Conservation (phyloP, 2,329 filamentous ascomycete genomes). For the Penicillium sp. region DNA sequence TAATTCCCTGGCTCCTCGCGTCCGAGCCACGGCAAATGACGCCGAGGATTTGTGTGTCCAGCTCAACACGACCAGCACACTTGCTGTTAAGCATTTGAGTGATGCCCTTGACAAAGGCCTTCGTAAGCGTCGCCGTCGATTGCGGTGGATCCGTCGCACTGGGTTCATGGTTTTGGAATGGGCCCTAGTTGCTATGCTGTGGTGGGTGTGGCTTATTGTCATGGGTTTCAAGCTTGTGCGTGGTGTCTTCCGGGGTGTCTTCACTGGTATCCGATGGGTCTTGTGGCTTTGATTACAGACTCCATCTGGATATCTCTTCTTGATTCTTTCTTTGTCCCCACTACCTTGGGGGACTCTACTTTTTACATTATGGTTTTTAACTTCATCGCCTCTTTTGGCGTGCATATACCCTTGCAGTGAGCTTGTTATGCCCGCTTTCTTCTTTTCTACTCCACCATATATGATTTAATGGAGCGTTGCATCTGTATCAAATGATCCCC, state of each 20-base stretch:
- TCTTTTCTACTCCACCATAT: not conserved
- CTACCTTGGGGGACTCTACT: not conserved
- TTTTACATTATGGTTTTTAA: conserved; percentile 4
- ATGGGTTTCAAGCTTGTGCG: conserved; percentile 68
- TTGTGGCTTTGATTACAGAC: conserved; percentile 64
- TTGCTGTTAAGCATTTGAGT: conserved; percentile 76
- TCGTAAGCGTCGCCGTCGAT: conserved; percentile 69
- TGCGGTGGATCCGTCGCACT: conserved; percentile 72
- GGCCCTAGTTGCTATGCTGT: conserved; percentile 84
- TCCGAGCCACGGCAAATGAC: conserved; percentile 69
- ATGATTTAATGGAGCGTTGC: conserved; percentile 9
- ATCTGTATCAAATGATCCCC: not conserved
- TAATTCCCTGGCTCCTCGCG: conserved; percentile 55
- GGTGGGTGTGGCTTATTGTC: conserved; percentile 90
- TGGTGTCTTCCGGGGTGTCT: conserved; percentile 60
- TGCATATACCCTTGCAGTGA: conserved; percentile 18
- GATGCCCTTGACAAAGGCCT: conserved; percentile 71
- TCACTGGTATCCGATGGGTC: conserved; percentile 71
- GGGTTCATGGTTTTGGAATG: conserved; percentile 86
- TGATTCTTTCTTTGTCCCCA: not conserved
- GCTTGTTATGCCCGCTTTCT: not conserved
- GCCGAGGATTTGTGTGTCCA: conserved; percentile 77
- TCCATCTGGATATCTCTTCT: conserved; percentile 13
- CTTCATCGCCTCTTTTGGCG: conserved; percentile 9
- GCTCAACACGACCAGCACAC: conserved; percentile 71